Conservation (phyloP, 192 early-diverging fungal species). For the Coemansia sp. region DNA sequence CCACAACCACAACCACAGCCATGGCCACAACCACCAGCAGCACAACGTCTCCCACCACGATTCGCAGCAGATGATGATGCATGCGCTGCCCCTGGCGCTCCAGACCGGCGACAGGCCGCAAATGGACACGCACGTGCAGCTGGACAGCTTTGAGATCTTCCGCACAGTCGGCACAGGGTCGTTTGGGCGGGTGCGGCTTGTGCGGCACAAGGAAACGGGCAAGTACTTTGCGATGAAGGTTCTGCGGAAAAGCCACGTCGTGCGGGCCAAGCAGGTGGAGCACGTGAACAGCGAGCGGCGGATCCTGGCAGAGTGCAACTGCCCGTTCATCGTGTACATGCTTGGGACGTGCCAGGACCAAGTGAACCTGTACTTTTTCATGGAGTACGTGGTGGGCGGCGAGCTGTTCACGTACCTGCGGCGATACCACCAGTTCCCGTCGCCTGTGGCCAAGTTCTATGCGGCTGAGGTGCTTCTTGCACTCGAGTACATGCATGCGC, state of each 20-base stretch:
- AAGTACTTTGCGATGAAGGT: slow-evolving; percentile 98
- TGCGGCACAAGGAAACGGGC: slow-evolving; percentile 74
- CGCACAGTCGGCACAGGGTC: slow-evolving; percentile 95
- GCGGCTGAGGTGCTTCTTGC: slow-evolving; percentile 86
- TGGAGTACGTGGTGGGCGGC: slow-evolving; percentile 96
- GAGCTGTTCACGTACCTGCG: slow-evolving; percentile 81
- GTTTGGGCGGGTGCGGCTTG: slow-evolving; percentile 95
- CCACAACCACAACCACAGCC: slow-evolving; percentile 15
- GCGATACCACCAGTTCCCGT: slow-evolving; percentile 82
- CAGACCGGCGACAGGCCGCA: slow-evolving; percentile 22
- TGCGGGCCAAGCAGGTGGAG: slow-evolving; percentile 95
- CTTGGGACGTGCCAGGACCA: slow-evolving; percentile 95
- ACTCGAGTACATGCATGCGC: slow-evolving; percentile 86
- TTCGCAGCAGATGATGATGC: slow-evolving; percentile 13
- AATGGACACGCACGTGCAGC: slow-evolving; percentile 55
- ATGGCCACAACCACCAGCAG: slow-evolving; percentile 2
- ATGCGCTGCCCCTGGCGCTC: slow-evolving; percentile 1
- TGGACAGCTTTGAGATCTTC: slow-evolving; percentile 82
- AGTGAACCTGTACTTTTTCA: slow-evolving; percentile 89
- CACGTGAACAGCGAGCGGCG: slow-evolving; percentile 97
- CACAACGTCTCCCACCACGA: slow-evolving; percentile 13
- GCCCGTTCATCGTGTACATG: slow-evolving; percentile 92
- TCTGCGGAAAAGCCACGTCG: slow-evolving; percentile 90
- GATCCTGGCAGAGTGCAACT: slow-evolving; percentile 84
- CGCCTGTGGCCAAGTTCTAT: slow-evolving; percentile 87